Conservation (phyloP, 208 protist genomes). For the Trypanosoma avium region DNA sequence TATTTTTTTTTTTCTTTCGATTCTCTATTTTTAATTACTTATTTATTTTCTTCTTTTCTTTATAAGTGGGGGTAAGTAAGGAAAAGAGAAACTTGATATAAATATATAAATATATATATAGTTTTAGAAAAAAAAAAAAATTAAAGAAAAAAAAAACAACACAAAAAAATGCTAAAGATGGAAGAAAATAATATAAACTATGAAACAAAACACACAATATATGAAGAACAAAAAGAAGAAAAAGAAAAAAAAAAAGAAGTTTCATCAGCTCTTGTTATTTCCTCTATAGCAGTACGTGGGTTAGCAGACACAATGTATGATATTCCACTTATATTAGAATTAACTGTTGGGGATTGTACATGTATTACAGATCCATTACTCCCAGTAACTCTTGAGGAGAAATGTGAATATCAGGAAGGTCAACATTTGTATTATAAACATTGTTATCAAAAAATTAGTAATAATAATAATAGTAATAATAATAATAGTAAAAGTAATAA, state of each 20-base stretch:
- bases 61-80: neutral
- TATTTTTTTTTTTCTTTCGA: conserved; percentile 22
- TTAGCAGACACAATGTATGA: neutral
- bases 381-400: neutral
- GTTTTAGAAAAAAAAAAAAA: too few relatives aligned
- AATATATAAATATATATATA: neutral
- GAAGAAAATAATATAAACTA: too few relatives aligned
- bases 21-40: neutral
- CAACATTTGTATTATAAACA: too few relatives aligned
- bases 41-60: conserved; percentile 7
- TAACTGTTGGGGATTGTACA: neutral
- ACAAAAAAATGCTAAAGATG: too few relatives aligned
- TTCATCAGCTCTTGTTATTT: conserved; percentile 4
- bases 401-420: neutral
- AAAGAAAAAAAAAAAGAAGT: neutral
- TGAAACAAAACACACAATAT: neutral
- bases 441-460: too few relatives aligned
- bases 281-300: conserved; percentile 15
- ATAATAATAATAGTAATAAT: too few relatives aligned
- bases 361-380: conserved; percentile 5
- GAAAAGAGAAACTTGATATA: neutral
- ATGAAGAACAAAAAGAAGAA: neutral
- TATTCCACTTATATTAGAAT: conserved; percentile 1
- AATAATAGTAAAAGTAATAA: too few relatives aligned
- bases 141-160: too few relatives aligned